phyloP scores from a whole-genome alignment of 345 rosid species.

The Toxicodendron radicans region DNA sequence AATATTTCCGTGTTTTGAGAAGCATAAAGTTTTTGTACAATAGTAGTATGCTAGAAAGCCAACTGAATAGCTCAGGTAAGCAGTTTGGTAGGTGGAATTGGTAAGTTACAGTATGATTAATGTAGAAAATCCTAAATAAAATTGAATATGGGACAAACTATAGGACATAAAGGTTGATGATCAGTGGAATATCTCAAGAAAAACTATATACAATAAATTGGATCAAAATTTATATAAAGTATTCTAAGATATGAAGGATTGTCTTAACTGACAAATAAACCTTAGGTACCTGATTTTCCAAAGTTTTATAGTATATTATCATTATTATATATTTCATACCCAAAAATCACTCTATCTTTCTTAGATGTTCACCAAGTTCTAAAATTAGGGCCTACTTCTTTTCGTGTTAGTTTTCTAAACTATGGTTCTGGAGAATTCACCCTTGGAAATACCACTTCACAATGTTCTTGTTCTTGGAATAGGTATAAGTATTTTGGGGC shows the following conservation, averaged over 20 bases:
- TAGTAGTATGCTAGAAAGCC: conserved; percentile 1
- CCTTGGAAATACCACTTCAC: background rate
- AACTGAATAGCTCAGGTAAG: background rate
- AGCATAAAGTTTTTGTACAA: background rate
- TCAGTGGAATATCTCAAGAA: background rate
- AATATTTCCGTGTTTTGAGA: background rate
- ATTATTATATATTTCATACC: no score
- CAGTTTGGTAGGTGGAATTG: background rate
- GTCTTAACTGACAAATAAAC: background rate
- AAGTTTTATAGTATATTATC: background rate
- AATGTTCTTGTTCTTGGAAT: background rate
- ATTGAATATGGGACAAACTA: background rate
- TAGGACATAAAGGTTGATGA: background rate
- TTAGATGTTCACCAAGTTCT: no score
- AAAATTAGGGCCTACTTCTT: background rate
- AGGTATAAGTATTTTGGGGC: background rate
- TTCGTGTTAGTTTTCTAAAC: background rate
- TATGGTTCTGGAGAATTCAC: background rate
- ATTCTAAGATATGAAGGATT: background rate
- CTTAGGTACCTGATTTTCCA: background rate
- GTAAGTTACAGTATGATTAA: background rate
- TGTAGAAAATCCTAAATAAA: background rate
- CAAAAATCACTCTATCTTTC: no score
- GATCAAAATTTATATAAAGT: no score
- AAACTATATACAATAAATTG: no score